Evolutionary conservation across 2,329 filamentous ascomycete species (phyloP).

Genomic region (Aspergillus texensis): DNA sequence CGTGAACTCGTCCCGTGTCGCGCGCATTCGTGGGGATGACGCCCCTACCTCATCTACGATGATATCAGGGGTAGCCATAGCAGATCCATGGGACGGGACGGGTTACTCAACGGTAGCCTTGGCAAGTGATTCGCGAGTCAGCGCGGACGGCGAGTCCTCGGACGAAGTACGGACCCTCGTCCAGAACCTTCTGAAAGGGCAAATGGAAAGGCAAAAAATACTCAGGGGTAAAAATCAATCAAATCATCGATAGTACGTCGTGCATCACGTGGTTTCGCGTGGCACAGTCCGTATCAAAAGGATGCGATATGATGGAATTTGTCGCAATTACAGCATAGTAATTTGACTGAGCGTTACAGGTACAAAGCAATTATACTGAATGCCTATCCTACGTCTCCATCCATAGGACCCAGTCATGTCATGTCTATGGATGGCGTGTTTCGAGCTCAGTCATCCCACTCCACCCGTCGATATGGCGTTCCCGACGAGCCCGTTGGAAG

Average conservation of each 20-base stretch:
- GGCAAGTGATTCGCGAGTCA: not conserved
- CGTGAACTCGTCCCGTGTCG: not conserved
- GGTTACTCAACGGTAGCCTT: not conserved
- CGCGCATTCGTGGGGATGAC: not conserved
- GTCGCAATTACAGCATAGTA: too few relatives aligned
- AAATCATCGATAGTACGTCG: too few relatives aligned
- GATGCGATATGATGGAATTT: too few relatives aligned
- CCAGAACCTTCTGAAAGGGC: too few relatives aligned
- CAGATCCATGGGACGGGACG: not conserved
- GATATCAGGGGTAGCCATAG: not conserved
- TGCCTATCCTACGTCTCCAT: not conserved
- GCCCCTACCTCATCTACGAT: not conserved
- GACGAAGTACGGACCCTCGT: not conserved
- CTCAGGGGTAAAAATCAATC: too few relatives aligned
- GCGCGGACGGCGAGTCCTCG: not conserved
- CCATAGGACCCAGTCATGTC: not conserved
- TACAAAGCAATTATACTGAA: not conserved
- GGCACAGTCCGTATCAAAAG: too few relatives aligned
- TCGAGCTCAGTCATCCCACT: conserved; percentile 3
- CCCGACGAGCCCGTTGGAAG: not conserved
- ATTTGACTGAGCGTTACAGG: not conserved
- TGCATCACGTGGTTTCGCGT: too few relatives aligned
- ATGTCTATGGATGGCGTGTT: conserved; percentile 3
- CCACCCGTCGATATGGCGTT: conserved; percentile 5
- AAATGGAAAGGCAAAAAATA: too few relatives aligned